phyloP scores from a whole-genome alignment of 495 filamentous ascomycete genomes.

The Hypoxylon fuscum region DNA sequence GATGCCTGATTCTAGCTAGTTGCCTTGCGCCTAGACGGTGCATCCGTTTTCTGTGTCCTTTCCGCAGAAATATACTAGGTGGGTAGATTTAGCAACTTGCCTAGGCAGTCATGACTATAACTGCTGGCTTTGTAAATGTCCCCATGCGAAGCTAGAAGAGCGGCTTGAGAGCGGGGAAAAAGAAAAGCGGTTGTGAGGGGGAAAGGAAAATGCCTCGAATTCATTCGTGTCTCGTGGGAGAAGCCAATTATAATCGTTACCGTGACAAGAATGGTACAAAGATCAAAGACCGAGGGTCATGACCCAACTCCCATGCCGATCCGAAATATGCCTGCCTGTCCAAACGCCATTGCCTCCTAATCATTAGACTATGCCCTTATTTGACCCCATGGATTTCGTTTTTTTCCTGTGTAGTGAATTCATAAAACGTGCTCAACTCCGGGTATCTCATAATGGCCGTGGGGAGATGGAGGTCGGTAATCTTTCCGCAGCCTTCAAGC shows the following conservation, averaged over 20 bases:
- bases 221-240: slow-evolving; percentile 34
- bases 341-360: slow-evolving; percentile 15
- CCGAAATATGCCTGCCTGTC: slow-evolving; percentile 26
- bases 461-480: neutral
- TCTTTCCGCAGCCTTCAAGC: neutral
- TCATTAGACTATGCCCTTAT: neutral
- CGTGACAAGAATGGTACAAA: slow-evolving; percentile 10
- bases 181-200: neutral
- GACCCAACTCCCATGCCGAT: slow-evolving; percentile 19
- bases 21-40: no score
- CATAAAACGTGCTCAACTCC: no score
- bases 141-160: no score
- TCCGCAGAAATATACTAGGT: no score
- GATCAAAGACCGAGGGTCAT: slow-evolving; percentile 5
- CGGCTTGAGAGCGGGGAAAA: neutral
- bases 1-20: no score
- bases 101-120: no score
- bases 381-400: neutral
- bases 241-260: slow-evolving; percentile 15
- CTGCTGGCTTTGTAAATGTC: no score
- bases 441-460: no score
- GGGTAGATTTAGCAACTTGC: no score
- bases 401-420: neutral
- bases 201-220: neutral
- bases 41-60: no score